A percentile compares a stretch with the other conserved stretches of the same genome.
phyloP scores from a whole-genome alignment of 1,139 yeast genomes.

The Yamadazyma sp. region DNA sequence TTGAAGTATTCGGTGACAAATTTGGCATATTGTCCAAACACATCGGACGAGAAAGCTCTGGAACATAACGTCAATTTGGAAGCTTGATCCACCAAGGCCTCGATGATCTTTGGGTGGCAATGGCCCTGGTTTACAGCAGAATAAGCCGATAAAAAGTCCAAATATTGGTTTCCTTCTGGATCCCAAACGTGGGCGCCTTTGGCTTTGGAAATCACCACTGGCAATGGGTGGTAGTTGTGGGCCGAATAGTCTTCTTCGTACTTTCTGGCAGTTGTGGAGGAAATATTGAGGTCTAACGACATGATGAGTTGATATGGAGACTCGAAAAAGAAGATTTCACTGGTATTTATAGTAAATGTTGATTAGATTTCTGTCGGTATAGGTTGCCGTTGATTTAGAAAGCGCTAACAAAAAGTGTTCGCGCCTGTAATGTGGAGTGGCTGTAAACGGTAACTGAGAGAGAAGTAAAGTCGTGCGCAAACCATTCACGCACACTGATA shows the following conservation, averaged over 20 bases:
- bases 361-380: constrained; percentile 2
- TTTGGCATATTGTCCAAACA: constrained; percentile 84
- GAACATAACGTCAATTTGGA: constrained; percentile 80
- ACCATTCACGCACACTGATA: too few relatives aligned
- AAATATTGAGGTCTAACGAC: constrained; percentile 28
- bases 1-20: constrained; percentile 85
- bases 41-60: constrained; percentile 90
- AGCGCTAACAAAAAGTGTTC: constrained; percentile 5
- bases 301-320: too few relatives aligned
- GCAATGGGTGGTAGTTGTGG: constrained; percentile 95
- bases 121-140: constrained; percentile 99
- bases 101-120: constrained; percentile 90
- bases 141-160: constrained; percentile 89
- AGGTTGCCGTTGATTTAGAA: constrained; percentile 3
- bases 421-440: constrained; percentile 3
- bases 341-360: constrained; percentile 1
- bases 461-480: background rate
- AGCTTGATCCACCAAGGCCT: constrained; percentile 87
- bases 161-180: constrained; percentile 87
- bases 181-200: constrained; percentile 96
- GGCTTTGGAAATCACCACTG: constrained; percentile 88
- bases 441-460: too few relatives aligned
- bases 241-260: constrained; percentile 86
- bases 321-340: too few relatives aligned
- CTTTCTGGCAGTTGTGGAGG: constrained; percentile 64